Percentiles rank a stretch among this genome's conserved stretches.
Conservation (phyloP, 345 rosid genomes). For the Erodium maritimum region DNA sequence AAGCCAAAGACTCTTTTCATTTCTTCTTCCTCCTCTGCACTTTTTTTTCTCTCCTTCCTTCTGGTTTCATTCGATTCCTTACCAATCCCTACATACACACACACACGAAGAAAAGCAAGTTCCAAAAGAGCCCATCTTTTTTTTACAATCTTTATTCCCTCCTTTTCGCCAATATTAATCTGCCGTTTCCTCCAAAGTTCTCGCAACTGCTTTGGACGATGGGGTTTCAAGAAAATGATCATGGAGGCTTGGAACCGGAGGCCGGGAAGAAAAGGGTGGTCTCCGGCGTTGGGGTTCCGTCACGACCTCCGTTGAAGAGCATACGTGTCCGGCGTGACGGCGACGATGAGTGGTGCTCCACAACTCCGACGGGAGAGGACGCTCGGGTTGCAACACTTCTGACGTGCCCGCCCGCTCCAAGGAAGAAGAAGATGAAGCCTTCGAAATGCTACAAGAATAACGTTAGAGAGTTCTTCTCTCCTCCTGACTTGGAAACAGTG, state of each 20-base stretch:
- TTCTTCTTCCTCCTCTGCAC: too few relatives aligned
- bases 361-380: conserved; percentile 47
- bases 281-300: conserved; percentile 28
- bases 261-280: conserved; percentile 21
- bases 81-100: not conserved
- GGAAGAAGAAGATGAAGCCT: conserved; percentile 43
- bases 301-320: conserved; percentile 42
- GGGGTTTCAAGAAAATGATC: conserved; percentile 1
- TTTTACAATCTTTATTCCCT: conserved; percentile 1
- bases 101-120: not conserved
- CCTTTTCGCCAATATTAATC: not conserved
- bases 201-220: not conserved
- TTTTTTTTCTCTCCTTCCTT: not conserved
- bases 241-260: too few relatives aligned
- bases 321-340: conserved; percentile 19
- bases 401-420: conserved; percentile 69
- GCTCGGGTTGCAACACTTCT: conserved; percentile 32
- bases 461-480: conserved; percentile 34
- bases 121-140: not conserved
- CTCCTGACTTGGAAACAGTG: conserved; percentile 51
- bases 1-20: not conserved
- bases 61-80: conserved; percentile 5
- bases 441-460: conserved; percentile 1
- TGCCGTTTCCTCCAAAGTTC: not conserved
- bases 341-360: conserved; percentile 20